Evolutionary conservation across 2,329 filamentous ascomycete genomes (phyloP).

Genomic region (Arachnomyces sp.): DNA sequence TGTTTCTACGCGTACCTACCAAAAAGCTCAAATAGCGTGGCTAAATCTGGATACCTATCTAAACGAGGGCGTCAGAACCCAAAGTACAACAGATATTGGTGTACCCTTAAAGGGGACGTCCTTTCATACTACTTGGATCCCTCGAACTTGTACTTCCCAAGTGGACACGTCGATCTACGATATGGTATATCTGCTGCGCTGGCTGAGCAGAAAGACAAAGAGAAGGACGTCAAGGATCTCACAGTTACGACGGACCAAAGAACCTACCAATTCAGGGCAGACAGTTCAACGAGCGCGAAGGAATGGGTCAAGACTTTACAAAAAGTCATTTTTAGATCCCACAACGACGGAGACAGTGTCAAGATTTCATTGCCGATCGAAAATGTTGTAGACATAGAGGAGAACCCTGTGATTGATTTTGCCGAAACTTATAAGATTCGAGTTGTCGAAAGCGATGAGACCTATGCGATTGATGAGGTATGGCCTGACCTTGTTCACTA

Average conservation of each 20-base stretch:
- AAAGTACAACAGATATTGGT: slow-evolving; percentile 86
- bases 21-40: slow-evolving; percentile 69
- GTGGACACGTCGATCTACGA: slow-evolving; percentile 82
- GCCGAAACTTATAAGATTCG: slow-evolving; percentile 90
- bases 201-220: slow-evolving; percentile 57
- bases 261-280: slow-evolving; percentile 79
- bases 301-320: slow-evolving; percentile 95
- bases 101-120: slow-evolving; percentile 82
- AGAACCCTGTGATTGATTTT: slow-evolving; percentile 82
- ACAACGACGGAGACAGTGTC: slow-evolving; percentile 93
- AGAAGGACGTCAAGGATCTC: slow-evolving; percentile 67
- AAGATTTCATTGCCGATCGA: slow-evolving; percentile 87
- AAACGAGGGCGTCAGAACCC: slow-evolving; percentile 86
- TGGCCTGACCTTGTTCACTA: slow-evolving; percentile 7
- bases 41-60: slow-evolving; percentile 79
- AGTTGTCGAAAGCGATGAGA: slow-evolving; percentile 88
- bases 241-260: slow-evolving; percentile 72
- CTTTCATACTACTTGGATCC: slow-evolving; percentile 81
- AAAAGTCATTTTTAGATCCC: slow-evolving; percentile 87
- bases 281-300: slow-evolving; percentile 77
- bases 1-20: slow-evolving; percentile 98
- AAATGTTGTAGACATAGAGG: slow-evolving; percentile 87
- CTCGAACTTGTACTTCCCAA: slow-evolving; percentile 81
- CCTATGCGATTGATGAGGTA: slow-evolving; percentile 90
- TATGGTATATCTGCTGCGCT: slow-evolving; percentile 84